Conservation (phyloP, 441 rosid genomes). For the Geranium incanum region DNA sequence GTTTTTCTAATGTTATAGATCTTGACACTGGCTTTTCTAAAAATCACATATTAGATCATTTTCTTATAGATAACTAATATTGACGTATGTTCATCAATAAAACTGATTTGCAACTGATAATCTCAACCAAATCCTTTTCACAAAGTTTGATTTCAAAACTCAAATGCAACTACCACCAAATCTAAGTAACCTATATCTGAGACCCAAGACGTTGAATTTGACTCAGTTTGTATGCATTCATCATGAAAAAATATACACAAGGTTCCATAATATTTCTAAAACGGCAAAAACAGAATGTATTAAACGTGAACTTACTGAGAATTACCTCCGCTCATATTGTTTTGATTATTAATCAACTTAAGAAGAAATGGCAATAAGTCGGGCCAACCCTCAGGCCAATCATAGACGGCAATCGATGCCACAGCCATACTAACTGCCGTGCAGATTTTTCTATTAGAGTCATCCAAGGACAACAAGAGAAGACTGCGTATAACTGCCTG, state of each 20-base stretch:
- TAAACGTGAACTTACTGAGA: slow-evolving; percentile 16
- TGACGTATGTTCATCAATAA: not conserved
- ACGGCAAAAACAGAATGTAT: not conserved
- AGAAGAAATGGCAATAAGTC: slow-evolving; percentile 70
- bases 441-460: slow-evolving; percentile 70
- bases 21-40: not conserved
- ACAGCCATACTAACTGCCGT: slow-evolving; percentile 87
- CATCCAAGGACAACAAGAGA: slow-evolving; percentile 65
- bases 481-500: slow-evolving; percentile 71
- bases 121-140: not conserved
- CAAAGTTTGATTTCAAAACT: not conserved
- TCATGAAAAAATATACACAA: not conserved
- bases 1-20: not conserved
- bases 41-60: not conserved
- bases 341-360: slow-evolving; percentile 57
- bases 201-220: not conserved
- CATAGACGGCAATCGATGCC: slow-evolving; percentile 64
- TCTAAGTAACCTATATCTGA: not conserved
- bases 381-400: slow-evolving; percentile 96
- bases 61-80: not conserved
- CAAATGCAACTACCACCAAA: not conserved
- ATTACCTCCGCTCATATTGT: slow-evolving; percentile 61
- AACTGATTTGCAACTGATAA: not conserved
- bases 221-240: slow-evolving; percentile 2
- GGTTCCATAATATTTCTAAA: not conserved